phyloP scores from a whole-genome alignment of 495 filamentous ascomycete genomes.

The Lasiosphaeria ovina region DNA sequence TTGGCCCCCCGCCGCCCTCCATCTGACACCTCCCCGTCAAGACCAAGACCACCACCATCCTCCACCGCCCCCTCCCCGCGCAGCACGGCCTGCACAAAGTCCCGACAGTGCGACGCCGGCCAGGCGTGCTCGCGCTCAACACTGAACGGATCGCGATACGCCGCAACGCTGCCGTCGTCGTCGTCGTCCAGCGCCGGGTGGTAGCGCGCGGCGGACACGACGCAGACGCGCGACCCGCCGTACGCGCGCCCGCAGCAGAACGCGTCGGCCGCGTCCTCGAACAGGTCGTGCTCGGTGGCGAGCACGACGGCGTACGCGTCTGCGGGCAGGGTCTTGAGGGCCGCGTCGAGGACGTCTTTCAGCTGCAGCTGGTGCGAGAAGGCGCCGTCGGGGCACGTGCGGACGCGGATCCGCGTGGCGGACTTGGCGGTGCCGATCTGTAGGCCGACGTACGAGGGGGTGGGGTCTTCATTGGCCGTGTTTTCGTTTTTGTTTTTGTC shows the following conservation, averaged over 20 bases:
- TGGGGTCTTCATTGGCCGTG: too few species aligned
- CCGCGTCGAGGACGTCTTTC: slow-evolving; percentile 61
- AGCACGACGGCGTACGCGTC: slow-evolving; percentile 62
- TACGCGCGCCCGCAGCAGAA: slow-evolving; percentile 71
- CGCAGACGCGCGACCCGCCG: slow-evolving; percentile 57
- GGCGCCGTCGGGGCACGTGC: slow-evolving; percentile 45
- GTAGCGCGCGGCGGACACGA: slow-evolving; percentile 61
- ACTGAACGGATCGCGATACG: neutral
- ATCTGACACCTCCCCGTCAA: too few species aligned
- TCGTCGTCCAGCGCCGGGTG: slow-evolving; percentile 35
- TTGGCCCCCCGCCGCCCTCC: neutral
- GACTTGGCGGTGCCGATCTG: slow-evolving; percentile 24
- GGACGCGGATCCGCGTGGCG: slow-evolving; percentile 54
- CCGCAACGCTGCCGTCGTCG: neutral
- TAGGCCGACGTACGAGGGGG: slow-evolving; percentile 41
- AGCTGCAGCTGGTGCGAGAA: slow-evolving; percentile 59
- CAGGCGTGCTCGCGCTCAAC: neutral
- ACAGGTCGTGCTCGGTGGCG: slow-evolving; percentile 62
- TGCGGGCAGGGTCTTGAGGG: slow-evolving; percentile 51
- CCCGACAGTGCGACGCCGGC: neutral
- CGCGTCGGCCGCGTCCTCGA: slow-evolving; percentile 63
- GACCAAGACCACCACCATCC: neutral
- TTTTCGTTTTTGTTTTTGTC: neutral
- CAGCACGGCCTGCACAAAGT: neutral
- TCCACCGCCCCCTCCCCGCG: neutral